phyloP scores from a whole-genome alignment of 345 rosid genomes.

The Linum usitatissimum region DNA sequence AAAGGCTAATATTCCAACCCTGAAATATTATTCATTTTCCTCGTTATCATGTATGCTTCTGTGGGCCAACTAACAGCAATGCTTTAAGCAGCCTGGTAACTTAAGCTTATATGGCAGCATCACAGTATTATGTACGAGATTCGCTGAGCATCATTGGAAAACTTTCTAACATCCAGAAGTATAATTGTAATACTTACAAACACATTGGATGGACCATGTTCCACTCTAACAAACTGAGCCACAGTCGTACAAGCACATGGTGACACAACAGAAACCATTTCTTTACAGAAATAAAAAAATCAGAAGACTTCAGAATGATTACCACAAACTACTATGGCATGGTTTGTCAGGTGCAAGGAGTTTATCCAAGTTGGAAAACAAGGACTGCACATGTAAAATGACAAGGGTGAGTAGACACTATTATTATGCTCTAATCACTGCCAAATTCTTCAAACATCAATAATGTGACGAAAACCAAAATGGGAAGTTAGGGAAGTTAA shows the following conservation, averaged over 20 bases:
- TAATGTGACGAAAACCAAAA: neutral
- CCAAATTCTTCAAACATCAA: neutral
- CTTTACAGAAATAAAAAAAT: neutral
- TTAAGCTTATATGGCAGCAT: neutral
- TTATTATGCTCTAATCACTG: conserved; percentile 10
- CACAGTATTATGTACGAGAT: neutral
- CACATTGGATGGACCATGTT: neutral
- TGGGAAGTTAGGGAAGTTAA: neutral
- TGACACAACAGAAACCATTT: neutral
- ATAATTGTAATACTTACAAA: neutral
- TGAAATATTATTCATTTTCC: conserved; percentile 16
- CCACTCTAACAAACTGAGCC: neutral
- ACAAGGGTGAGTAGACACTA: neutral
- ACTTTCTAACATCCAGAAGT: neutral
- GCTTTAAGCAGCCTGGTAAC: too few species aligned
- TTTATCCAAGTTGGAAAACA: conserved; percentile 68
- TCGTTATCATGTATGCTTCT: too few species aligned
- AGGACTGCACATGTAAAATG: conserved; percentile 43
- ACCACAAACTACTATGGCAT: conserved; percentile 93
- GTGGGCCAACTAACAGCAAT: too few species aligned
- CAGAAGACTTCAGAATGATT: conserved; percentile 13
- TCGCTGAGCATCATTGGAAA: neutral
- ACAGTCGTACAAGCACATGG: neutral
- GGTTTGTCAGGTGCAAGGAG: conserved; percentile 80
- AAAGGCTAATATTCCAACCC: conserved; percentile 75